Conservation (phyloP, 2,329 filamentous ascomycete genomes). For the Aspergillus sp. region DNA sequence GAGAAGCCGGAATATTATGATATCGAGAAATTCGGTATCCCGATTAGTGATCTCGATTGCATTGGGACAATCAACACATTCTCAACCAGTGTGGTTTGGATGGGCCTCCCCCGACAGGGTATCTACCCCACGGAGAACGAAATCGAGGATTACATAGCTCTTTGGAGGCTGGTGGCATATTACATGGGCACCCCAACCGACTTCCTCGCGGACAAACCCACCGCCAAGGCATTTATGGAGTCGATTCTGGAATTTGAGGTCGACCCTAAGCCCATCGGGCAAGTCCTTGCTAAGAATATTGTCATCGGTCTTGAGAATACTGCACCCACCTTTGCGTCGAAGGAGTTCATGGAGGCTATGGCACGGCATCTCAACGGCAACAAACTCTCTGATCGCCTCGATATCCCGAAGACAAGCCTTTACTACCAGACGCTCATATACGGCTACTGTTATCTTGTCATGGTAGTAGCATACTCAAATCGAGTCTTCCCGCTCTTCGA, state of each 20-base stretch:
- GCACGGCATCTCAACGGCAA: conserved; percentile 70
- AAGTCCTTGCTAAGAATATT: conserved; percentile 71
- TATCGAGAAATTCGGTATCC: conserved; percentile 58
- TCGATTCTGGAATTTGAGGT: conserved; percentile 66
- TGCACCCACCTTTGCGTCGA: conserved; percentile 65
- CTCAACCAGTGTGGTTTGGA: conserved; percentile 65
- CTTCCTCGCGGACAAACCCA: conserved; percentile 56
- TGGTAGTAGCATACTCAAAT: conserved; percentile 48
- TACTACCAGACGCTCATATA: conserved; percentile 63
- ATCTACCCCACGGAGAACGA: conserved; percentile 64
- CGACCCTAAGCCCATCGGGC: conserved; percentile 61
- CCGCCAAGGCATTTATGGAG: conserved; percentile 66
- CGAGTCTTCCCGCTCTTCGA: conserved; percentile 52
- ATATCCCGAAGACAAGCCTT: conserved; percentile 54
- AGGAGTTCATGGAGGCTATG: conserved; percentile 66
- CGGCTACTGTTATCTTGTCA: conserved; percentile 68
- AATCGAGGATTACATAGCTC: conserved; percentile 66
- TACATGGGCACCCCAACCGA: conserved; percentile 68
- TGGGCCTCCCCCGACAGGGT: conserved; percentile 71
- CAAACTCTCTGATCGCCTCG: conserved; percentile 60
- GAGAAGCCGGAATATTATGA: conserved; percentile 63
- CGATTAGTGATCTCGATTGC: conserved; percentile 74
- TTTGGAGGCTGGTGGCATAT: conserved; percentile 74
- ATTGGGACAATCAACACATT: conserved; percentile 72
- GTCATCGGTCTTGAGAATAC: conserved; percentile 66